These are phyloP conservation scores for Papiliotrema flavescens DNA, from an alignment of 1,284 basidiomycete species.

Conservation along the genomic window DNA sequence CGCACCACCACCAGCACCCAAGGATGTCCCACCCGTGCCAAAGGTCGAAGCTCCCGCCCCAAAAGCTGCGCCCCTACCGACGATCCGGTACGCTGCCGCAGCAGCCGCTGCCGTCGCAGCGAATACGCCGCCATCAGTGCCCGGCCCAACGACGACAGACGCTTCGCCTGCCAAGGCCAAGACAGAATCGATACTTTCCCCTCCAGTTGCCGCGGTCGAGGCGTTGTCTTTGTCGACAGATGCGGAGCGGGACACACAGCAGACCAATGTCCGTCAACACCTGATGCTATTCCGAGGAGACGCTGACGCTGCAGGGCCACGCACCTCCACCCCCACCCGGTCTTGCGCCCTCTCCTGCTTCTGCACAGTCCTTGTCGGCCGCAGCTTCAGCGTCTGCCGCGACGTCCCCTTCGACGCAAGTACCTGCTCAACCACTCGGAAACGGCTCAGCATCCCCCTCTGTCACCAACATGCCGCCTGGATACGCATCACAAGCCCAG, in stretches of 20 bases:
- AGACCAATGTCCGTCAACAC: slow-evolving; percentile 20
- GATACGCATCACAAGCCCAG: slow-evolving; percentile 10
- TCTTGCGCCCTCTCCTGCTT: slow-evolving; percentile 25
- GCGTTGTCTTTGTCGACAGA: background rate
- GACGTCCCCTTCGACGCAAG: background rate
- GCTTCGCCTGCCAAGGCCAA: background rate
- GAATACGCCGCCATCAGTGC: slow-evolving; percentile 47
- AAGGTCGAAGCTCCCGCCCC: slow-evolving; percentile 26
- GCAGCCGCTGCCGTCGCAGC: slow-evolving; percentile 74
- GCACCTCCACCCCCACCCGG: slow-evolving; percentile 17
- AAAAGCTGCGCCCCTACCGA: slow-evolving; percentile 57
- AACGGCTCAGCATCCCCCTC: slow-evolving; percentile 1
- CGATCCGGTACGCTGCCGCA: slow-evolving; percentile 83
- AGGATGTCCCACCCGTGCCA: slow-evolving; percentile 11
- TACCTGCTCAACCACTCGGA: background rate
- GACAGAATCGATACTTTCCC: background rate
- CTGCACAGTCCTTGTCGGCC: slow-evolving; percentile 4
- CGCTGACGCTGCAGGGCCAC: slow-evolving; percentile 4
- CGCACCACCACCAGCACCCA: slow-evolving; percentile 8
- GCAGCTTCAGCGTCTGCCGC: slow-evolving; percentile 3
- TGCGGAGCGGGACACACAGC: slow-evolving; percentile 2
- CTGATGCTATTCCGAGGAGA: background rate
- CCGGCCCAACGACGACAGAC: slow-evolving; percentile 1
- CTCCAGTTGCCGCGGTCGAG: background rate
- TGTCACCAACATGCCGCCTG: slow-evolving; percentile 8